Evolutionary conservation across 1,139 yeast species (phyloP).

Genomic region (Diutina mesorugosa): DNA sequence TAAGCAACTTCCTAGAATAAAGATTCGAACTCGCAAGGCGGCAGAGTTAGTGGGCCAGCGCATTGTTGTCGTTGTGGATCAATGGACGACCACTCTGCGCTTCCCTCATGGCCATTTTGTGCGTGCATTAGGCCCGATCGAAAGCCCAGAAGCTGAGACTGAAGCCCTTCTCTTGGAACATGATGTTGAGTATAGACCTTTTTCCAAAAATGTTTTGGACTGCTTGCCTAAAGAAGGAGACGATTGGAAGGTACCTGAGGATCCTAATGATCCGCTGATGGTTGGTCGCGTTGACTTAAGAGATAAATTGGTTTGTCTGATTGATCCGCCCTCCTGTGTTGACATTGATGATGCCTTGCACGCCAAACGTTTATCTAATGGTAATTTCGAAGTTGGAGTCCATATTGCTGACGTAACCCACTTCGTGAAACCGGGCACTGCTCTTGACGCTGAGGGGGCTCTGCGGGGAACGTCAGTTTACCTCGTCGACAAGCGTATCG

Average conservation of each 20-base stretch:
- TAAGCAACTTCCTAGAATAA: slow-evolving; percentile 70
- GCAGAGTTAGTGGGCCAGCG: slow-evolving; percentile 73
- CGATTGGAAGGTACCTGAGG: slow-evolving; percentile 78
- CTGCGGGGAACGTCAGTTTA: slow-evolving; percentile 95
- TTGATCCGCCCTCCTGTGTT: slow-evolving; percentile 97
- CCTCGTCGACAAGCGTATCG: slow-evolving; percentile 96
- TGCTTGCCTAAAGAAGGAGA: slow-evolving; percentile 92
- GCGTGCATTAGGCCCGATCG: slow-evolving; percentile 78
- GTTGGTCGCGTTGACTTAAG: slow-evolving; percentile 71
- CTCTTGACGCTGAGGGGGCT: slow-evolving; percentile 93
- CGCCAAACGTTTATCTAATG: slow-evolving; percentile 74
- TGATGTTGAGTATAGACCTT: slow-evolving; percentile 94
- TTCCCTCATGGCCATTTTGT: slow-evolving; percentile 95
- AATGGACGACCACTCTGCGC: slow-evolving; percentile 79
- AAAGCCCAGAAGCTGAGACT: slow-evolving; percentile 90
- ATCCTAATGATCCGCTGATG: slow-evolving; percentile 44
- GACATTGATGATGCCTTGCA: slow-evolving; percentile 98
- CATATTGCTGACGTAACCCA: slow-evolving; percentile 99
- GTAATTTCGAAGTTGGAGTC: slow-evolving; percentile 94
- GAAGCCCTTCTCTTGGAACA: slow-evolving; percentile 90
- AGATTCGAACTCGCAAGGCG: slow-evolving; percentile 82
- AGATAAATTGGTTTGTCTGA: slow-evolving; percentile 82
- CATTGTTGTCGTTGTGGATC: slow-evolving; percentile 82
- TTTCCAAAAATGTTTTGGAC: slow-evolving; percentile 80
- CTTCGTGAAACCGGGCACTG: slow-evolving; percentile 86